A percentile compares a stretch with the other conserved stretches of the same genome.
Evolutionary conservation across 2,329 filamentous ascomycete genomes (phyloP).

Genomic region (Stachybotrys elegans): DNA sequence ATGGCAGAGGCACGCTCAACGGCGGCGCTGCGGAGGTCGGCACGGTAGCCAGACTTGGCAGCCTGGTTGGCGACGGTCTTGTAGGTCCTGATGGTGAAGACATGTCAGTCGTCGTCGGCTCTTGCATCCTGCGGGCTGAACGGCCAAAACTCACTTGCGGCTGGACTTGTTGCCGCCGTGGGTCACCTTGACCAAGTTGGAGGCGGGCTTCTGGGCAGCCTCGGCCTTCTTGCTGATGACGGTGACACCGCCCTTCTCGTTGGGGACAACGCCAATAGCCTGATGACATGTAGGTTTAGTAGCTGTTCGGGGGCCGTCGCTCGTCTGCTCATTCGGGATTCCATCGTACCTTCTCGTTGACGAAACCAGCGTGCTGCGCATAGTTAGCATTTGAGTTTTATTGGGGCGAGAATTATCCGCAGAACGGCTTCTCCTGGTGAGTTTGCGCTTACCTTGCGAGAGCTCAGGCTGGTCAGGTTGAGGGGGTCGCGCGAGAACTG

Average conservation of each 20-base stretch:
- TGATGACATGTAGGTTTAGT: conserved; percentile 30
- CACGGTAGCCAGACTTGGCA: conserved; percentile 81
- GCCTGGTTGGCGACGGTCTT: conserved; percentile 77
- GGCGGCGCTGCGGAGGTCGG: conserved; percentile 71
- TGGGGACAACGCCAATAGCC: conserved; percentile 76
- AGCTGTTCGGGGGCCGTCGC: conserved; percentile 10
- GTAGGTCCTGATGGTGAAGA: conserved; percentile 63
- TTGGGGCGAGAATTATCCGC: too few species aligned
- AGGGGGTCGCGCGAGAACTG: conserved; percentile 93
- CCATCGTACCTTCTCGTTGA: conserved; percentile 78
- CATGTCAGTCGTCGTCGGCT: conserved; percentile 10
- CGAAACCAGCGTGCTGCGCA: conserved; percentile 78
- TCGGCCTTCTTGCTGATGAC: conserved; percentile 81
- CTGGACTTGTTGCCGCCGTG: conserved; percentile 68
- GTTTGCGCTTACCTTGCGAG: conserved; percentile 91
- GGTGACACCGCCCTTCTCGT: conserved; percentile 73
- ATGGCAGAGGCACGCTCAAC: conserved; percentile 84
- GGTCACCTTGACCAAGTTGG: conserved; percentile 58
- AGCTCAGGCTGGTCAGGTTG: conserved; percentile 89
- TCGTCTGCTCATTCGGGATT: conserved; percentile 8
- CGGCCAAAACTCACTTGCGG: conserved; percentile 52
- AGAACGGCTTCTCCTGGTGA: too few species aligned
- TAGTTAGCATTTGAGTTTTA: conserved; percentile 34
- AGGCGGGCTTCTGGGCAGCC: conserved; percentile 67
- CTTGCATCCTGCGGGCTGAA: neutral